Conservation (phyloP, 2,329 filamentous ascomycete species). For the Nemania diffusa region DNA sequence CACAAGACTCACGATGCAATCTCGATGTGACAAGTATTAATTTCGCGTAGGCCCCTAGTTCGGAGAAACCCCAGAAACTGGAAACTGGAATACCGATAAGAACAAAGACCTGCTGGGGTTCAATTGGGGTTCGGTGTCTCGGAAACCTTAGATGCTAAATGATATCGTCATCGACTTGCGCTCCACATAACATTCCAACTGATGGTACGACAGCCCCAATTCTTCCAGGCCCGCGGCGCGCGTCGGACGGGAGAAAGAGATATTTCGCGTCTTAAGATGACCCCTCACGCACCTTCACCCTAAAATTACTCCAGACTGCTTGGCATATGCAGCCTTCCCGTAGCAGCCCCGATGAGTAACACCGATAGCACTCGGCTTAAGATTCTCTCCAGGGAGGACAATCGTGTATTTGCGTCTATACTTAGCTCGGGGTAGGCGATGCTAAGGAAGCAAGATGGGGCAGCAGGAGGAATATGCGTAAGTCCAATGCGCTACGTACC, state of each 20-base stretch:
- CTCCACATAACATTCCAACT: constrained; percentile 18
- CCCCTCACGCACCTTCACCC: constrained; percentile 15
- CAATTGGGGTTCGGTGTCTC: constrained; percentile 34
- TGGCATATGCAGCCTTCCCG: constrained; percentile 25
- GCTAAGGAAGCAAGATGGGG: background rate
- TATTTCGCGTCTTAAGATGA: constrained; percentile 7
- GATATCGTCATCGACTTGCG: constrained; percentile 2
- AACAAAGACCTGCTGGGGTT: constrained; percentile 19
- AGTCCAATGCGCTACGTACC: background rate
- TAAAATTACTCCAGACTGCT: constrained; percentile 14
- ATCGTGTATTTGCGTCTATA: background rate
- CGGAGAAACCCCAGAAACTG: constrained; percentile 17
- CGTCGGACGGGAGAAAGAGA: background rate
- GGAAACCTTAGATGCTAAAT: constrained; percentile 17
- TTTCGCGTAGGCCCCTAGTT: constrained; percentile 15
- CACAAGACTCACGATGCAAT: background rate
- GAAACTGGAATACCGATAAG: constrained; percentile 8
- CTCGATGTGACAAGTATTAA: background rate
- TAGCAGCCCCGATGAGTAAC: background rate
- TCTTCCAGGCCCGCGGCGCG: constrained; percentile 4
- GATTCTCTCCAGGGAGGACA: background rate
- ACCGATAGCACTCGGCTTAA: constrained; percentile 5
- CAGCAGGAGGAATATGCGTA: background rate
- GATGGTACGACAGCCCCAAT: constrained; percentile 7
- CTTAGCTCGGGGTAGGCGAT: background rate